Percentiles rank a stretch among this genome's conserved stretches.
Evolutionary conservation across 2,329 filamentous ascomycete genomes (phyloP).

Genomic region (Pseudocercospora eumusae): DNA sequence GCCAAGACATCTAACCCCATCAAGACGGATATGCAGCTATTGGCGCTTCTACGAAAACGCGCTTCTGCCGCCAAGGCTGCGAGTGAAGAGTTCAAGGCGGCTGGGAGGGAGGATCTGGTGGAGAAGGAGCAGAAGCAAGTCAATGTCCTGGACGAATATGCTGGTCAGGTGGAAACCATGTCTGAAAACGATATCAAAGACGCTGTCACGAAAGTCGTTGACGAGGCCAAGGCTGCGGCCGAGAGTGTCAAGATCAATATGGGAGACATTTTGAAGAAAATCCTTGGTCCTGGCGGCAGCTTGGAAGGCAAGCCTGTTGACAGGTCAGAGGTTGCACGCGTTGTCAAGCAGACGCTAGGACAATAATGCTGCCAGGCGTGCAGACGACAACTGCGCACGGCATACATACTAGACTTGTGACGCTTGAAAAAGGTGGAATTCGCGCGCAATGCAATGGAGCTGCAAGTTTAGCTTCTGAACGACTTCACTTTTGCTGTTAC

Average conservation of each 20-base stretch:
- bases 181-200: conserved; percentile 59
- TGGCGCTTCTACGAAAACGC: conserved; percentile 66
- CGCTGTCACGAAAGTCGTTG: conserved; percentile 56
- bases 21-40: conserved; percentile 67
- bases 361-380: conserved; percentile 4
- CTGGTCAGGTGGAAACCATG: conserved; percentile 60
- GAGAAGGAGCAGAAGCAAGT: conserved; percentile 70
- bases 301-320: conserved; percentile 67
- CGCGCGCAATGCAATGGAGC: too few relatives aligned
- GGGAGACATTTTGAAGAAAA: conserved; percentile 64
- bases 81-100: conserved; percentile 62
- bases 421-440: too few relatives aligned
- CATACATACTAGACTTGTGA: not conserved
- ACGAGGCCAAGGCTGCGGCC: conserved; percentile 48
- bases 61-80: conserved; percentile 61
- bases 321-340: conserved; percentile 59
- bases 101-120: conserved; percentile 67
- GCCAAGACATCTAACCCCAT: conserved; percentile 73
- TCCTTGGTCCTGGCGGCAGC: conserved; percentile 53
- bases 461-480: too few relatives aligned
- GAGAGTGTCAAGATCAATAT: conserved; percentile 55
- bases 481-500: not conserved
- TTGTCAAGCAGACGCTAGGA: conserved; percentile 55
- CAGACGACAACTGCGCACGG: not conserved
- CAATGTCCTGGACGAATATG: conserved; percentile 65